Conservation (phyloP, 148 eudicot genomes). For the Heliamphora exappendiculata region DNA sequence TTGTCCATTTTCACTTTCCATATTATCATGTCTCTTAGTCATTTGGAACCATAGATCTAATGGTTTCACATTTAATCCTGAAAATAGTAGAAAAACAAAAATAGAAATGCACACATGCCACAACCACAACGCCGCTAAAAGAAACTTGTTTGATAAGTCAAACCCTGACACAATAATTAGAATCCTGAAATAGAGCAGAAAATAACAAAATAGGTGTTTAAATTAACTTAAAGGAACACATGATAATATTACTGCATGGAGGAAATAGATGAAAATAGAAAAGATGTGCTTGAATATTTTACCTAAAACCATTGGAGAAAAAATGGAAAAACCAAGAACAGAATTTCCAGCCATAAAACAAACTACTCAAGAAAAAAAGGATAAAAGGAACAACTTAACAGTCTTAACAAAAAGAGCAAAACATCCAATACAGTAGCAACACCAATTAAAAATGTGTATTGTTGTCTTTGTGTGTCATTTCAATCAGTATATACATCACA, state of each 20-base stretch:
- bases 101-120: too few species aligned
- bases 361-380: neutral
- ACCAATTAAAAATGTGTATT: neutral
- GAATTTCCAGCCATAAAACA: neutral
- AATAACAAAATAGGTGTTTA: too few species aligned
- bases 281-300: neutral
- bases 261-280: too few species aligned
- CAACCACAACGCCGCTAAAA: too few species aligned
- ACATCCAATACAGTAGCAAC: neutral
- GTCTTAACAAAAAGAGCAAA: neutral
- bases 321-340: neutral
- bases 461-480: neutral
- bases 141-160: neutral
- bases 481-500: neutral
- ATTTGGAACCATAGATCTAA: neutral
- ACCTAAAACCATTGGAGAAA: neutral
- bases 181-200: neutral
- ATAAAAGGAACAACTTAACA: neutral
- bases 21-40: neutral
- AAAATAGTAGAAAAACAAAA: too few species aligned
- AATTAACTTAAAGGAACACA: neutral
- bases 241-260: neutral
- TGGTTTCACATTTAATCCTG: too few species aligned
- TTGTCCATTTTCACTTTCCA: neutral
- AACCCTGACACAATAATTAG: neutral